Evolutionary conservation across 441 rosid genomes (phyloP), one percentile per base, ranked within the genome.

Genomic region (Erysimum pusillum): DNA sequence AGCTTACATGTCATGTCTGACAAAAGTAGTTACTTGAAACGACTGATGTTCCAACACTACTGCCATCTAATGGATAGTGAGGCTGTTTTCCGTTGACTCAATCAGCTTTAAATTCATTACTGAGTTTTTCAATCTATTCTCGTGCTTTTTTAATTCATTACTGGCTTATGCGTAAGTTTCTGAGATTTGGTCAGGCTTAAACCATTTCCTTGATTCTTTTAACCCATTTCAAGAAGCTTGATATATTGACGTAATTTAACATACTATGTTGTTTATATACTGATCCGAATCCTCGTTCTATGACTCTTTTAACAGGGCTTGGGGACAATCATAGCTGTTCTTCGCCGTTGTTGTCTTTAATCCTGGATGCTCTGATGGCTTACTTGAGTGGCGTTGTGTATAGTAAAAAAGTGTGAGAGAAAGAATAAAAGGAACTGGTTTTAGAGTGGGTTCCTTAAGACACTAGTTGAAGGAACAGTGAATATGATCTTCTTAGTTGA

Each of bases 311-410:
- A 53, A 9, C 34, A 56, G 77, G 64, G 71, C 77, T 34, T 73
- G 71, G 77, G 71, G 71, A 44, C 77, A 64, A 34, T 54, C 71
- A 3, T 73, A 73, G 57, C 46, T 44, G 57, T 35, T 39, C 32
- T 22, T 39, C 7, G n/a, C 7, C 75, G 7, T 34, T 46, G 48
- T 25, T 32, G 20, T 44, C 45, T 57, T 58, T 13, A 41, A 32
- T 36, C 48, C 1, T 59, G 68, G 76, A 28, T 71, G 39, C 11
- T 46, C 25, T 60, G 12, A 36, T 36, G 76, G 62, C 11, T 49
- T 49, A 22, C 42, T 14, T 11, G 60, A 35, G 49, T 7, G 4
- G 44, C 56, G n/a, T 14, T 46, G 15, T 46, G 31, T 22, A 2
- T 61, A 49, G 31, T 51, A 51, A 38, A 49, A 36, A 38, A 7